Base-by-base conservation (phyloP, 306 rosid species). In the Ziziphus jujuba region DNA sequence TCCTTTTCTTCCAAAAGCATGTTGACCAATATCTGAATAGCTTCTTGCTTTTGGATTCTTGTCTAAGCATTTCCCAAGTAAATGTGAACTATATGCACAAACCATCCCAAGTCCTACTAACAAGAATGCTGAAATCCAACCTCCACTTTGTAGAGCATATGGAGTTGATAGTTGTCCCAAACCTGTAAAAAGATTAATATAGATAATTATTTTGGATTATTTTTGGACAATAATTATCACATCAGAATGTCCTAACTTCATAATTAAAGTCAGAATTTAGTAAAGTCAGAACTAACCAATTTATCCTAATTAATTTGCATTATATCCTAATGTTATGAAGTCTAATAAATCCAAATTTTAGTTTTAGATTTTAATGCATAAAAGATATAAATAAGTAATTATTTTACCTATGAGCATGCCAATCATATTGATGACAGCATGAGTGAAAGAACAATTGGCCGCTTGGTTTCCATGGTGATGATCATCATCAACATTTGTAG, bases 81-180 rank as follows among this genome's bases (percentile, higher is more conserved):
- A 58, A 22, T 67, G 79, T 33, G 87, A 70, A 11, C 66, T 76
- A 28, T 87, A 90, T 19, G 82, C 73, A 63, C 89, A 77, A 24
- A 84, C 72, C 17, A 77, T 23, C 0, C 92, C 92, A 38, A 90
- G 85, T 40, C 83, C 90, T 36, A 80, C 15, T 8, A 90, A 77
- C 43, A 90, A 63, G 33, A 77, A 67, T 1, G 68, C 43, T 28
- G 87, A 90, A 4, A 25, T 45, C 95, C 97, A 82, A 0, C 97
- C 97, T 52, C 87, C 97, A 24, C 59, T 73, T 73, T 80, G 83
- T 50, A 90, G 2, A 20, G 89, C 97, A 71, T 85, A 90, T 71
- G 97, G 88, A 38, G 84, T 77, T 56, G 97, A 87, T 52, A 87
- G 52, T 52, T 90, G 97, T 64, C 95, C 95, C 81, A 90, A 60